These are phyloP conservation scores for Colletotrichum ledebouriae DNA, from an alignment of 2,329 filamentous ascomycete species.

Conservation along the genomic window DNA sequence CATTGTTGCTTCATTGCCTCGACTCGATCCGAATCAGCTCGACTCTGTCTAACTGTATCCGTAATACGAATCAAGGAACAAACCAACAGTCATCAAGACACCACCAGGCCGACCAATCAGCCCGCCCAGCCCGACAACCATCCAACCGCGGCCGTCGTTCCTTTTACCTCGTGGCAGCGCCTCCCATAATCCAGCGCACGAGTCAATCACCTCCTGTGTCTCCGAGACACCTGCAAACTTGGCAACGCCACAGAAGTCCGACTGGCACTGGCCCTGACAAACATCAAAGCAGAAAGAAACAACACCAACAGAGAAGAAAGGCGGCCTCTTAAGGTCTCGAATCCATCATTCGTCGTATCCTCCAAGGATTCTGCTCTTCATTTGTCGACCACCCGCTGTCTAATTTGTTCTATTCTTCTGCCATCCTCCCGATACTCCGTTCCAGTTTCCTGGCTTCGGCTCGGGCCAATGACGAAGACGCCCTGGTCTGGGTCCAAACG, in stretches of 20 bases:
- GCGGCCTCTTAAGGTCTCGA: neutral
- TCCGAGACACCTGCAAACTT: constrained; percentile 38
- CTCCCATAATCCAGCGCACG: constrained; percentile 31
- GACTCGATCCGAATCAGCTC: constrained; percentile 6
- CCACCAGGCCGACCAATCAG: constrained; percentile 23
- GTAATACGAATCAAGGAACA: neutral
- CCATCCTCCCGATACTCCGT: neutral
- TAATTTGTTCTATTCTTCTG: constrained; percentile 4
- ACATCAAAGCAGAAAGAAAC: constrained; percentile 17
- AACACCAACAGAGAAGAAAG: constrained; percentile 8
- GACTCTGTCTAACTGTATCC: neutral
- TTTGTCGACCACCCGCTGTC: constrained; percentile 1
- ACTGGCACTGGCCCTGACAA: constrained; percentile 9
- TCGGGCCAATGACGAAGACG: constrained; percentile 37
- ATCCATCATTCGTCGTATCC: neutral
- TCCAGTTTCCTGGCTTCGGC: constrained; percentile 20
- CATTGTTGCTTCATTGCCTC: constrained; percentile 2
- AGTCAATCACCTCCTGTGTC: constrained; percentile 35
- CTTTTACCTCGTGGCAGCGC: constrained; percentile 41
- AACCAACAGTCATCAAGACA: neutral
- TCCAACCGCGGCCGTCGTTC: constrained; percentile 32
- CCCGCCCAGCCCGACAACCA: constrained; percentile 15
- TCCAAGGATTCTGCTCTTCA: constrained; percentile 17
- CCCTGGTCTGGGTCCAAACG: constrained; percentile 39
- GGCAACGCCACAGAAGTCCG: constrained; percentile 30